Evolutionary conservation across 2,329 filamentous ascomycete genomes (phyloP), one percentile per base, ranked within the genome.

Genomic region (Davidsoniella neocaledoniae): DNA sequence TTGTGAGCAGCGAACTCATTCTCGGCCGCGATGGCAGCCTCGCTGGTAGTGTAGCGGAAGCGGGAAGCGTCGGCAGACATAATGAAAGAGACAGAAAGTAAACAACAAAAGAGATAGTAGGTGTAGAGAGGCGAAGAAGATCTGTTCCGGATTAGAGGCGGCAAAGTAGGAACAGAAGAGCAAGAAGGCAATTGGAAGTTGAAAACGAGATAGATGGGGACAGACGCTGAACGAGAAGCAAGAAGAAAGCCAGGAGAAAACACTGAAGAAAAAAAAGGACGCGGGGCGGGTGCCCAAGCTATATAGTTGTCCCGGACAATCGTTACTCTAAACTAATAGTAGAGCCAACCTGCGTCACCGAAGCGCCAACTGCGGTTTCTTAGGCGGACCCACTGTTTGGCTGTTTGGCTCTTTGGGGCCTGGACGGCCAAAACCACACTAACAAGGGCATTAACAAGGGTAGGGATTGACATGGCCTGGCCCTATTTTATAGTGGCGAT

Each of bases 1-100:
- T 98, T 98, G 77, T 98, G 91, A 45, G 91, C 91, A 46, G 91
- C 91, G 65, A 77, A 90, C 62, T 84, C 72, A 60, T 85, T 73
- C 69, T 98, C 91, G 48, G 79, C 70, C 48, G 79, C 69, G 63
- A 95, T 93, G 58, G 91, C 90, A 58, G 75, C 72, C 52, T 79
- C 69, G 41, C 87, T 88, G 23, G 90, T 87, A 17, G 83, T 64
- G 50, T 86, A 75, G 68, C 95, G 91, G 69, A 74, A 77, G 57
- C 68, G 69, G 53, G 57, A 56, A 26, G 74, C 73, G 69, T 77
- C 74, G 56, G 76, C 74, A 57, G 76, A 72, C 76, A 80, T 79
- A 57, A 52, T 64, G 57, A 54, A 36, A 49, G 49, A 50, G 43
- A 39, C 10, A 16, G 41, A 33, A 39, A 44, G 39, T 23, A 46